Percentiles rank a stretch among this genome's conserved stretches.
phyloP scores from a whole-genome alignment of 2,329 filamentous ascomycete genomes.

The Fusarium keratoplasticum region DNA sequence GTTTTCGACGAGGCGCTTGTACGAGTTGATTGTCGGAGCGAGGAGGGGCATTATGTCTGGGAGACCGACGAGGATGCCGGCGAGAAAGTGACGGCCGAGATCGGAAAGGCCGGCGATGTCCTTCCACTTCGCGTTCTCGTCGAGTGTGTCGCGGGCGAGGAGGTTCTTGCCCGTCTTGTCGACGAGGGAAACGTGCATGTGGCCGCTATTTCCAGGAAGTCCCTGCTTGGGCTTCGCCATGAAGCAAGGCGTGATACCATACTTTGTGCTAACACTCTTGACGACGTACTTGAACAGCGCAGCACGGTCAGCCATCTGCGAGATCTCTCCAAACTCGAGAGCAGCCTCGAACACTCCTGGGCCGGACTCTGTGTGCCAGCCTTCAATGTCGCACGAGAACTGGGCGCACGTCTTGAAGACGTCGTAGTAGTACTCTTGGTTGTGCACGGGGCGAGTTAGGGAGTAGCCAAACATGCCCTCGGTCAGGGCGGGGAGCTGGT shows the following conservation, averaged over 20 bases:
- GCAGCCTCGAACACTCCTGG: slow-evolving; percentile 97
- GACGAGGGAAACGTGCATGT: slow-evolving; percentile 93
- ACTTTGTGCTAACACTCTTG: slow-evolving; percentile 86
- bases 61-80: slow-evolving; percentile 87
- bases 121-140: slow-evolving; percentile 76
- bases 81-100: slow-evolving; percentile 90
- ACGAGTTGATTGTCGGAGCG: slow-evolving; percentile 95
- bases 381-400: slow-evolving; percentile 86
- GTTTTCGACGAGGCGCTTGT: slow-evolving; percentile 98
- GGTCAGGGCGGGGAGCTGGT: slow-evolving; percentile 81
- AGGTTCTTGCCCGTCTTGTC: slow-evolving; percentile 86
- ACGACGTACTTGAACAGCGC: slow-evolving; percentile 95
- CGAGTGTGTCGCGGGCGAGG: slow-evolving; percentile 78
- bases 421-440: slow-evolving; percentile 92
- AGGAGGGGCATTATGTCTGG: slow-evolving; percentile 96
- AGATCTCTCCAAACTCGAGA: slow-evolving; percentile 88
- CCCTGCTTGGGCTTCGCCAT: slow-evolving; percentile 97
- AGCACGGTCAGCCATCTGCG: slow-evolving; percentile 90
- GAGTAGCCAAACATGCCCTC: slow-evolving; percentile 98
- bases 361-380: slow-evolving; percentile 95
- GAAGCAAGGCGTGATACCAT: slow-evolving; percentile 95
- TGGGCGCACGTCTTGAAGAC: slow-evolving; percentile 83
- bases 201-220: slow-evolving; percentile 92
- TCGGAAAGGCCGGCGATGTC: slow-evolving; percentile 88
- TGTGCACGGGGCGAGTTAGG: slow-evolving; percentile 85